Evolutionary conservation across 2,329 filamentous ascomycete species (phyloP).

Genomic region (Pseudogymnoascus sp.): DNA sequence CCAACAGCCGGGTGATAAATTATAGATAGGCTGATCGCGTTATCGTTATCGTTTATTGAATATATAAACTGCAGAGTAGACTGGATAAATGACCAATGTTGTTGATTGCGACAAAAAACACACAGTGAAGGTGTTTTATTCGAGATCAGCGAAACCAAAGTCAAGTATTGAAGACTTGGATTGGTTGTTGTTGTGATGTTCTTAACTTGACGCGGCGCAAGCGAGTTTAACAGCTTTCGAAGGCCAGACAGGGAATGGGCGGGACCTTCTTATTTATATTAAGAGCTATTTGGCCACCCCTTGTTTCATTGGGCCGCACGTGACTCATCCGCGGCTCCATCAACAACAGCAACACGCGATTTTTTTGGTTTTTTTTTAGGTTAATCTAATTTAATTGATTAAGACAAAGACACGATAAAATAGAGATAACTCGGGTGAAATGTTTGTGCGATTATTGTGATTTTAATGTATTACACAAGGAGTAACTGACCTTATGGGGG

Average conservation of each 20-base stretch:
- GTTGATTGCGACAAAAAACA: slow-evolving; percentile 4
- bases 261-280: slow-evolving; percentile 7
- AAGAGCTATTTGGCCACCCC: slow-evolving; percentile 5
- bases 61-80: neutral
- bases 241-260: slow-evolving; percentile 1
- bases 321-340: neutral
- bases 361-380: too few relatives aligned
- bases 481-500: neutral
- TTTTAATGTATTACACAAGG: neutral
- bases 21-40: neutral
- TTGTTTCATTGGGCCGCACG: slow-evolving; percentile 1
- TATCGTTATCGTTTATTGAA: neutral
- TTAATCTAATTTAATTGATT: neutral
- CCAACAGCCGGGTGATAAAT: slow-evolving; percentile 26
- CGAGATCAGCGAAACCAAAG: neutral
- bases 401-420: neutral
- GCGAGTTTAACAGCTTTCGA: neutral
- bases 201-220: slow-evolving; percentile 3
- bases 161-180: slow-evolving; percentile 10
- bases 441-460: neutral
- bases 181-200: slow-evolving; percentile 6
- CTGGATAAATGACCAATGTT: neutral
- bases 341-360: neutral
- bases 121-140: neutral
- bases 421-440: neutral